phyloP scores from a whole-genome alignment of 179 eudicot species.

The Beta corolliflora region DNA sequence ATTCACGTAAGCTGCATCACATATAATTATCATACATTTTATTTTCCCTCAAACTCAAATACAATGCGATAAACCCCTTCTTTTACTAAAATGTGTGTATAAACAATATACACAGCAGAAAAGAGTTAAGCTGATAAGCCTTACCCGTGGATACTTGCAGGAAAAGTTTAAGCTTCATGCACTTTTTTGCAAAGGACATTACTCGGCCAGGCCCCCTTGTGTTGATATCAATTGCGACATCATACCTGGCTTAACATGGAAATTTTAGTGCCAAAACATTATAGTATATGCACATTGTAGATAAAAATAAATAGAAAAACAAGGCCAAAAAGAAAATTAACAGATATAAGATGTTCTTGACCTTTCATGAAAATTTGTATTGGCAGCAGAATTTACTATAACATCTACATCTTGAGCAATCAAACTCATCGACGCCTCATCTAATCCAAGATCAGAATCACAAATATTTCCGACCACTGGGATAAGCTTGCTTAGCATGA shows the following conservation, averaged over 20 bases:
- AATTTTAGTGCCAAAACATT: constrained; percentile 15
- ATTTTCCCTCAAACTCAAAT: not conserved
- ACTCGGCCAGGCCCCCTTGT: constrained; percentile 69
- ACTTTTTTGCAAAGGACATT: constrained; percentile 62
- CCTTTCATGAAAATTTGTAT: constrained; percentile 98
- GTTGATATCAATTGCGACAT: constrained; percentile 68
- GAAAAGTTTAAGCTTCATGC: constrained; percentile 65
- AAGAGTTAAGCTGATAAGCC: not conserved
- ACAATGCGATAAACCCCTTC: no score
- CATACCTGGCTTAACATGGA: constrained; percentile 52
- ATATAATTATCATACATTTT: not conserved
- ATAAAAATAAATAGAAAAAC: not conserved
- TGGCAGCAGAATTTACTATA: constrained; percentile 93
- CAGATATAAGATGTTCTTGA: constrained; percentile 21
- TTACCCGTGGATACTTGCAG: constrained; percentile 80
- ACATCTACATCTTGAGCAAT: constrained; percentile 77
- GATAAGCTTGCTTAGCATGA: constrained; percentile 91
- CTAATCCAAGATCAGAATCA: constrained; percentile 76
- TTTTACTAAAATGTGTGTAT: not conserved
- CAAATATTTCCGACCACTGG: constrained; percentile 90
- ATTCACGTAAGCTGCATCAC: constrained; percentile 84
- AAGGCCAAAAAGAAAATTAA: not conserved
- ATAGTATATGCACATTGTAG: not conserved
- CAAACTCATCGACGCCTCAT: constrained; percentile 42
- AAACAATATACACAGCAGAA: not conserved